Conservation (phyloP, 176 grass and related monocot genomes). For the Urochloa ruziziensis region DNA sequence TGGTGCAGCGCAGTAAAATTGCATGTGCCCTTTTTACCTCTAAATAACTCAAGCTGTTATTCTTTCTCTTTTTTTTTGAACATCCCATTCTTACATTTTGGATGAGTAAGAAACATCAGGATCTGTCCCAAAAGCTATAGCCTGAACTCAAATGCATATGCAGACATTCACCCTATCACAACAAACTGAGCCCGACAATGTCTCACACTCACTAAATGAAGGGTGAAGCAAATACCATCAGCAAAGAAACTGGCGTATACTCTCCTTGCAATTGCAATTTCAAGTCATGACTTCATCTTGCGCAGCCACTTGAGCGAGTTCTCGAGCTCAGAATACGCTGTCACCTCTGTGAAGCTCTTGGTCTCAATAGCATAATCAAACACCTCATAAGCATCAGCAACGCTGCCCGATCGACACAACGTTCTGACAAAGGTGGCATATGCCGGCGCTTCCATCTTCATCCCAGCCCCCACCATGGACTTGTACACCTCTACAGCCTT, state of each 20-base stretch:
- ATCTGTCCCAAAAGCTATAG: neutral
- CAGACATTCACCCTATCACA: neutral
- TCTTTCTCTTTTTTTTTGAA: neutral
- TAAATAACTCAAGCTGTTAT: neutral
- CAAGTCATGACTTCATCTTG: slow-evolving; percentile 41
- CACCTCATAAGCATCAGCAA: slow-evolving; percentile 64
- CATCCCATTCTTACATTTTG: neutral
- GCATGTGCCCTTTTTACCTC: neutral
- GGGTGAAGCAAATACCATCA: neutral
- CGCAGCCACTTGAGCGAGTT: slow-evolving; percentile 70
- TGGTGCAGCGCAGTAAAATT: neutral
- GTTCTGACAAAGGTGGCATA: slow-evolving; percentile 71
- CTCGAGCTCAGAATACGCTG: slow-evolving; percentile 61
- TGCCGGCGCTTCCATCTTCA: slow-evolving; percentile 67
- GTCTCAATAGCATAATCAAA: slow-evolving; percentile 72
- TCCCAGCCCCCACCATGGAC: slow-evolving; percentile 46
- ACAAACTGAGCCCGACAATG: neutral
- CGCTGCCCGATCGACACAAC: slow-evolving; percentile 48
- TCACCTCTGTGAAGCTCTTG: slow-evolving; percentile 64
- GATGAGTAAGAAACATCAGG: neutral
- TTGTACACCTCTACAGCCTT: slow-evolving; percentile 59
- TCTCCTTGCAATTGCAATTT: neutral
- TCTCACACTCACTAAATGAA: neutral
- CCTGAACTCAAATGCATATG: slow-evolving; percentile 8
- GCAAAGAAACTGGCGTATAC: neutral